A percentile compares a stretch with the other conserved stretches of the same genome.
Conservation (phyloP, 495 filamentous ascomycete species). For the Tuber magnatum region DNA sequence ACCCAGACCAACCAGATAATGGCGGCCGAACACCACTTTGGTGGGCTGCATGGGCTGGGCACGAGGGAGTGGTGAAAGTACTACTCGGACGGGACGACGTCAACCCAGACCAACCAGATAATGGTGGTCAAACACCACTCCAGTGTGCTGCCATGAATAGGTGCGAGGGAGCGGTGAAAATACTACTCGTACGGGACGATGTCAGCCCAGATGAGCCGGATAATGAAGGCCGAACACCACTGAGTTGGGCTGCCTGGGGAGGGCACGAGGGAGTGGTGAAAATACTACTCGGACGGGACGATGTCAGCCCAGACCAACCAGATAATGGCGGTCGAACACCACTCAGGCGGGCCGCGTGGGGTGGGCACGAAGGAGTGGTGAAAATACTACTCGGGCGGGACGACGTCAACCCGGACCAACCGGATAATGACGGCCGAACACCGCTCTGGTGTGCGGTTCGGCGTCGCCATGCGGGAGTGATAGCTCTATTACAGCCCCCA, state of each 20-base stretch:
- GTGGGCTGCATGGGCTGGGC: too few relatives aligned
- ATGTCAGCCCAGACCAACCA: background rate
- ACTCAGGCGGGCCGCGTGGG: too few relatives aligned
- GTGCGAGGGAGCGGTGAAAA: background rate
- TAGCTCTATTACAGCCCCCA: too few relatives aligned
- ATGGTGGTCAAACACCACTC: background rate
- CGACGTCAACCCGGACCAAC: background rate
- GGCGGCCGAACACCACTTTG: background rate
- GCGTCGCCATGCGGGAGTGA: too few relatives aligned
- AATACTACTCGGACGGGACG: background rate
- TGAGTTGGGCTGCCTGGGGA: background rate
- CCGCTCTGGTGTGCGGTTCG: background rate
- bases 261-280: background rate
- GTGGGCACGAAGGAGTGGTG: background rate
- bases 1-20: background rate
- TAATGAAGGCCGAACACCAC: background rate
- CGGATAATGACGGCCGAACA: background rate
- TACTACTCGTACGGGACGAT: background rate
- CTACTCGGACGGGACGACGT: background rate
- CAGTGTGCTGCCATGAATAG: background rate
- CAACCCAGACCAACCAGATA: background rate
- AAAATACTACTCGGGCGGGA: background rate
- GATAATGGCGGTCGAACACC: background rate
- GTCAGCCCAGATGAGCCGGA: background rate
- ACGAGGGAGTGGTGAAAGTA: too few relatives aligned